Conservation (phyloP, 2,329 filamentous ascomycete species). For the Pseudopyricularia javanii region DNA sequence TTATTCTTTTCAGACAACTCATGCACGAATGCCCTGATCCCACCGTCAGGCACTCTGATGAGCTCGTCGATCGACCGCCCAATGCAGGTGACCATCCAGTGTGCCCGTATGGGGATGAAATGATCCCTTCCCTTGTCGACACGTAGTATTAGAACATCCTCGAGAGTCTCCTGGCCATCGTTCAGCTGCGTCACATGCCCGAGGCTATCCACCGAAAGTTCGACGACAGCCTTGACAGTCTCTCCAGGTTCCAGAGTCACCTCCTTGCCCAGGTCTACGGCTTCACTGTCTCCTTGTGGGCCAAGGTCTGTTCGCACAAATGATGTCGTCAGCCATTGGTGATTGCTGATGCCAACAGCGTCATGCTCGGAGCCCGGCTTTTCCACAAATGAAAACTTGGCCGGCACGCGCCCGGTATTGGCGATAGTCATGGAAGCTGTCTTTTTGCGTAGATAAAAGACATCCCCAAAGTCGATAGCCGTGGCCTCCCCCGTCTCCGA, state of each 20-base stretch:
- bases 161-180: conserved; percentile 49
- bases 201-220: conserved; percentile 52
- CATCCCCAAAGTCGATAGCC: conserved; percentile 63
- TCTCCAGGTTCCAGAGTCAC: conserved; percentile 77
- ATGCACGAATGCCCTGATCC: conserved; percentile 46
- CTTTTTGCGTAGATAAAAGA: conserved; percentile 57
- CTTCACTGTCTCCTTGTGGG: conserved; percentile 14
- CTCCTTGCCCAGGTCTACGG: conserved; percentile 30
- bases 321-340: conserved; percentile 56
- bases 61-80: conserved; percentile 81
- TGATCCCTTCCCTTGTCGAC: conserved; percentile 79
- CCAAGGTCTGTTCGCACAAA: conserved; percentile 40
- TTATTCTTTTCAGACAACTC: conserved; percentile 16
- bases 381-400: conserved; percentile 70
- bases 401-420: conserved; percentile 76
- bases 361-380: conserved; percentile 40
- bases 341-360: conserved; percentile 13
- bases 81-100: conserved; percentile 73
- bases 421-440: conserved; percentile 67
- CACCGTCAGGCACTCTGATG: conserved; percentile 71
- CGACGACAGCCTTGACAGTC: conserved; percentile 58
- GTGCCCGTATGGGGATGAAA: conserved; percentile 70
- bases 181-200: conserved; percentile 60
- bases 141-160: conserved; percentile 79
- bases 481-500: conserved; percentile 16